Percentiles rank a stretch among this genome's conserved stretches.
These are phyloP conservation scores for Morella rubra DNA, from an alignment of 306 rosid genomes.

Conservation along the genomic window DNA sequence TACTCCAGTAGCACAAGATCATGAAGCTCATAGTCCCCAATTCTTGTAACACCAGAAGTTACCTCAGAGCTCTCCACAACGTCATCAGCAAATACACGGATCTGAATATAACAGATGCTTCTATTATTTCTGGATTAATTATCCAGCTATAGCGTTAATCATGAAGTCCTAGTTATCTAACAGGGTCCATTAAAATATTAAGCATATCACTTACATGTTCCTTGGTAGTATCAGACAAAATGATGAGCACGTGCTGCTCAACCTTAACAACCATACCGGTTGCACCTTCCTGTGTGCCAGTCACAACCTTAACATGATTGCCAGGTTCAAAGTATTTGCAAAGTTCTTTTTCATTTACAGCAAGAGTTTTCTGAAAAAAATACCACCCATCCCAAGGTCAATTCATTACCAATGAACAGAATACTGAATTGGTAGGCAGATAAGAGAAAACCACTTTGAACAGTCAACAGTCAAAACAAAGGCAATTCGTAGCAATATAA, in stretches of 20 bases:
- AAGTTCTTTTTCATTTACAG: conserved; percentile 82
- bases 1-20: conserved; percentile 97
- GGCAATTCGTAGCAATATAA: conserved; percentile 11
- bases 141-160: conserved; percentile 18
- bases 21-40: conserved; percentile 94
- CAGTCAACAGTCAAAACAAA: neutral
- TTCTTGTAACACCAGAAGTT: conserved; percentile 83
- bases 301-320: conserved; percentile 93
- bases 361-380: conserved; percentile 65
- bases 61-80: conserved; percentile 99
- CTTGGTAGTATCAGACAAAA: conserved; percentile 93
- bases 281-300: conserved; percentile 96
- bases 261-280: conserved; percentile 99
- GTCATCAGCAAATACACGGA: conserved; percentile 98
- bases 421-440: conserved; percentile 3
- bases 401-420: conserved; percentile 10
- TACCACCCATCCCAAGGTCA: conserved; percentile 12
- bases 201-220: conserved; percentile 73
- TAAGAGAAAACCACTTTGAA: neutral
- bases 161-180: conserved; percentile 2
- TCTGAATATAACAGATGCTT: conserved; percentile 42
- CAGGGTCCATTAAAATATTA: conserved; percentile 2
- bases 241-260: conserved; percentile 89
- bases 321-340: conserved; percentile 97
- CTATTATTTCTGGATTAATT: conserved; percentile 23